phyloP scores from a whole-genome alignment of 148 eudicot genomes.

The Spergularia marina region DNA sequence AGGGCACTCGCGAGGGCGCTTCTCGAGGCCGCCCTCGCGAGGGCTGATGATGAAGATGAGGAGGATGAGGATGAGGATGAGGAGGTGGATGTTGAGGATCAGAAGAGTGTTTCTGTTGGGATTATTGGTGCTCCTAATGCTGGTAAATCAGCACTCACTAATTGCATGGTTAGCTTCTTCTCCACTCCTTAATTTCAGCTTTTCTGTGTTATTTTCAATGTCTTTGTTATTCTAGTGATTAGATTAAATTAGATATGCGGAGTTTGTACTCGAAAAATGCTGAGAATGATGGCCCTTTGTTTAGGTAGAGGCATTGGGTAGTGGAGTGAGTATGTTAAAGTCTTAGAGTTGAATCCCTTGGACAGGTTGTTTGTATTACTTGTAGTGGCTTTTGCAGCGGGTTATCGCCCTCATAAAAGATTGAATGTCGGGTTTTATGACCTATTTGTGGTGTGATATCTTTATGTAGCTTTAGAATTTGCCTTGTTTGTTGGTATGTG shows the following conservation, averaged over 20 bases:
- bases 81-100: slow-evolving; percentile 69
- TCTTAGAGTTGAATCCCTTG: neutral
- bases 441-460: neutral
- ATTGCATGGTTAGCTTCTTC: slow-evolving; percentile 60
- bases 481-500: too few species aligned
- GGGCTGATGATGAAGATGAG: slow-evolving; percentile 37
- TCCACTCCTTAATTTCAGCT: neutral
- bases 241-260: neutral
- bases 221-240: neutral
- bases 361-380: neutral
- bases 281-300: neutral
- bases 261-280: neutral
- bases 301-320: neutral
- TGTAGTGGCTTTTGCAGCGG: neutral
- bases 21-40: slow-evolving; percentile 58
- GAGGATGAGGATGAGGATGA: slow-evolving; percentile 38
- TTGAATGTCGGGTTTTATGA: neutral
- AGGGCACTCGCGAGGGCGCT: slow-evolving; percentile 59
- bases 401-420: too few species aligned
- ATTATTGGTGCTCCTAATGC: slow-evolving; percentile 99
- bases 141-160: slow-evolving; percentile 88
- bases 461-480: too few species aligned
- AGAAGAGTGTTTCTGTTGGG: slow-evolving; percentile 76
- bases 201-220: neutral
- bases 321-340: neutral